Percentiles rank a stretch among this genome's conserved stretches.
These are phyloP conservation scores for Penicillium flavigenum DNA, from an alignment of 495 filamentous ascomycete species.

Conservation along the genomic window DNA sequence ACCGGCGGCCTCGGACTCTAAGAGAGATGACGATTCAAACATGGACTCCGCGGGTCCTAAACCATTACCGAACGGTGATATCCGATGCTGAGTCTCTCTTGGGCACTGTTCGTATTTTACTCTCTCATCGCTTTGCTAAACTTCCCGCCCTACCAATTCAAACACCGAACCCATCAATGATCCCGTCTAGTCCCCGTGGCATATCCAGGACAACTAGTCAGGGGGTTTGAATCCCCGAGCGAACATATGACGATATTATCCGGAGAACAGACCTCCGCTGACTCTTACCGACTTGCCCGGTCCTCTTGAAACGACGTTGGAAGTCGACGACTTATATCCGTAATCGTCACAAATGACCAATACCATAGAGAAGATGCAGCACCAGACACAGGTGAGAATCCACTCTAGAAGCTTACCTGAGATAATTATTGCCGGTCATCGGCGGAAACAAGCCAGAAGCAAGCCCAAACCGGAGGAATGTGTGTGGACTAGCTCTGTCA, in stretches of 20 bases:
- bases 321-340: not conserved
- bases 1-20: not conserved
- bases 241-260: not conserved
- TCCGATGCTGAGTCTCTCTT: not conserved
- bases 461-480: constrained; percentile 16
- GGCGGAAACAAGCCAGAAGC: constrained; percentile 9
- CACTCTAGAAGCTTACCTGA: not conserved
- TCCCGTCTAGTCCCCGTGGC: not conserved
- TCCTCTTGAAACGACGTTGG: not conserved
- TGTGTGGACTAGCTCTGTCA: not conserved
- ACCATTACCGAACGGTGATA: not conserved
- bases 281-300: not conserved
- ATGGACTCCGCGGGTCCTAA: not conserved
- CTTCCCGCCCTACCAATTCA: not conserved
- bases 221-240: not conserved
- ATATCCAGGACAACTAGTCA: not conserved
- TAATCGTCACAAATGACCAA: constrained; percentile 6
- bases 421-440: constrained; percentile 22
- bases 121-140: not conserved
- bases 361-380: not conserved
- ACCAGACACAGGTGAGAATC: not conserved
- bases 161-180: not conserved
- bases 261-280: constrained; percentile 10
- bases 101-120: not conserved
- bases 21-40: not conserved